A percentile compares a stretch with the other conserved stretches of the same genome.
These are phyloP conservation scores for Cyclotella atomus DNA, from an alignment of 108 stramenopile species.

Conservation along the genomic window DNA sequence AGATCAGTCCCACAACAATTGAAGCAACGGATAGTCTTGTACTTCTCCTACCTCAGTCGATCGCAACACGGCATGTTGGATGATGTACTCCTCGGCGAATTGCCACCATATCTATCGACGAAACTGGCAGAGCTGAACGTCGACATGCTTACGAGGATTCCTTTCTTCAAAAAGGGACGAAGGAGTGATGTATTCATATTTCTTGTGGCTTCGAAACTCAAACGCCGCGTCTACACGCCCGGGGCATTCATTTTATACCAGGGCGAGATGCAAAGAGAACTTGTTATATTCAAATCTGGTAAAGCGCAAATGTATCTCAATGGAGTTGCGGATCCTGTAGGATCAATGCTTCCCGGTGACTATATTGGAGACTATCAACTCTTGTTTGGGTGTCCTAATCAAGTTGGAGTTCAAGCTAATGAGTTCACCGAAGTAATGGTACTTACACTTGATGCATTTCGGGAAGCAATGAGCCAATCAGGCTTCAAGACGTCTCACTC, in stretches of 20 bases:
- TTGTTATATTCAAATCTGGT: constrained; percentile 50
- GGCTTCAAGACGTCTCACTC: neutral
- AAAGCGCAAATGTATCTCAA: constrained; percentile 37
- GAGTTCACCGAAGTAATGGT: constrained; percentile 50
- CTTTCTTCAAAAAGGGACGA: constrained; percentile 41
- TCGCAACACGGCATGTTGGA: constrained; percentile 60
- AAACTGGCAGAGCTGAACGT: constrained; percentile 37
- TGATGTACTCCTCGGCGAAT: constrained; percentile 41
- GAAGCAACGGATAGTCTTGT: constrained; percentile 35
- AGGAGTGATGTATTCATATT: constrained; percentile 35
- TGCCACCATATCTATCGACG: constrained; percentile 32
- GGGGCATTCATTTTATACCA: constrained; percentile 37
- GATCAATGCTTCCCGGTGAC: constrained; percentile 47
- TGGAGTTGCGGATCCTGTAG: constrained; percentile 35
- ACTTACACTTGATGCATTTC: constrained; percentile 44
- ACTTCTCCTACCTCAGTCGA: constrained; percentile 49
- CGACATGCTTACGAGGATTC: constrained; percentile 36
- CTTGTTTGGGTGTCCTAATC: constrained; percentile 51
- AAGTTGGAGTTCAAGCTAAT: constrained; percentile 40
- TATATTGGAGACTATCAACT: constrained; percentile 65
- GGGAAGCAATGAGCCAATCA: constrained; percentile 29
- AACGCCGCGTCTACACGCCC: constrained; percentile 45
- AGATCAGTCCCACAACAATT: constrained; percentile 44
- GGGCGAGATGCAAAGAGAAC: constrained; percentile 48
- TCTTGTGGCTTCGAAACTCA: constrained; percentile 25